Evolutionary conservation across 169 alveolate species (phyloP).

Genomic region (Fabrea salina): DNA sequence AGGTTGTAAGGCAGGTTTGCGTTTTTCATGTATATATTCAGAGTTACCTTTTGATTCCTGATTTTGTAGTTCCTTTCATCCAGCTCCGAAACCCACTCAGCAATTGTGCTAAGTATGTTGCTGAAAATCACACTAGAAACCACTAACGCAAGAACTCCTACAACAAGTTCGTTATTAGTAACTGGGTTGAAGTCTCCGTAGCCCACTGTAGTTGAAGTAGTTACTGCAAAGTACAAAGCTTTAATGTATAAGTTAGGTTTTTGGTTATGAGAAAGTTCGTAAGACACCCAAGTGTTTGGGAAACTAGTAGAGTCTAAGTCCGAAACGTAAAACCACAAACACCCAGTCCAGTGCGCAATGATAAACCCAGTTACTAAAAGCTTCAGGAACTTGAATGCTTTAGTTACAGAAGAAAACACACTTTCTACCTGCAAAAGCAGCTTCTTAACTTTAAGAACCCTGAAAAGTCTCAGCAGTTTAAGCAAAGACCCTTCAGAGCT

Average conservation of each 20-base stretch:
- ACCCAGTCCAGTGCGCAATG: constrained; percentile 60
- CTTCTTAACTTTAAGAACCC: too few relatives aligned
- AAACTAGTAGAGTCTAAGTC: too few relatives aligned
- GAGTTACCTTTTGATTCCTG: too few relatives aligned
- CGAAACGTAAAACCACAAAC: constrained; percentile 43
- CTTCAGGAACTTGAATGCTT: constrained; percentile 23
- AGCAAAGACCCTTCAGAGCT: too few relatives aligned
- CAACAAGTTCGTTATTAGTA: constrained; percentile 24
- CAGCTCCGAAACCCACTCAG: too few relatives aligned
- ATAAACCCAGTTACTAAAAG: constrained; percentile 11
- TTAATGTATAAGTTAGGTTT: background rate
- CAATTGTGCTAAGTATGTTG: constrained; percentile 13
- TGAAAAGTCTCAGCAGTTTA: too few relatives aligned
- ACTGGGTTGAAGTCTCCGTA: constrained; percentile 38
- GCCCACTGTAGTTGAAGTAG: constrained; percentile 38
- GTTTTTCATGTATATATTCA: constrained; percentile 55
- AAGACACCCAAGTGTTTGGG: too few relatives aligned
- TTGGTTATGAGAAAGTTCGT: background rate
- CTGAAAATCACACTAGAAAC: constrained; percentile 17
- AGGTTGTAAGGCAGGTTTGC: constrained; percentile 58
- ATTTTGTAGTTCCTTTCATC: too few relatives aligned
- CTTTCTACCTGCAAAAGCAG: too few relatives aligned
- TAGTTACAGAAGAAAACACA: too few relatives aligned
- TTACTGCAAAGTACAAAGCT: constrained; percentile 30
- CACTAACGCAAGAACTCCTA: background rate